These are phyloP conservation scores for Blastocystis sp. DNA, from an alignment of 352 stramenopile species.

Conservation along the genomic window DNA sequence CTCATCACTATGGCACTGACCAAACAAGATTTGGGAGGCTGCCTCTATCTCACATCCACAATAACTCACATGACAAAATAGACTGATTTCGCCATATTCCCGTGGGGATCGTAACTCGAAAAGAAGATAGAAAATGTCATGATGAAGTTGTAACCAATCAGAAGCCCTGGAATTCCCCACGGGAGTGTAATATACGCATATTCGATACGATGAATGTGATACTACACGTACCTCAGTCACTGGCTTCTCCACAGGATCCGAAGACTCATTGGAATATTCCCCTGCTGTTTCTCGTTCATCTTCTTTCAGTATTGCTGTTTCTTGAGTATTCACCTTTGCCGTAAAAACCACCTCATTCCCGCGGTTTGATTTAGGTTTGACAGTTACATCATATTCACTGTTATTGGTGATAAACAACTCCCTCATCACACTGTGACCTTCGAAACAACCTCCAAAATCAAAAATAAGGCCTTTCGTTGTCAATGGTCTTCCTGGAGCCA, in stretches of 20 bases:
- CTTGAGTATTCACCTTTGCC: background rate
- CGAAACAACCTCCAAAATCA: constrained; percentile 60
- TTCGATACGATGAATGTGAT: constrained; percentile 29
- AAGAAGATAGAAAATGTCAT: constrained; percentile 32
- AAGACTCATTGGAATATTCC: background rate
- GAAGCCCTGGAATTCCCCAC: background rate
- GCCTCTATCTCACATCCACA: background rate
- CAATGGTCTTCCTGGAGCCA: background rate
- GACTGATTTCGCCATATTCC: constrained; percentile 58
- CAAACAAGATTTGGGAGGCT: background rate
- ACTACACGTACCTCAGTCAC: background rate
- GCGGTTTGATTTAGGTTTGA: background rate
- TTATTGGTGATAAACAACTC: constrained; percentile 61
- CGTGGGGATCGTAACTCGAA: constrained; percentile 44
- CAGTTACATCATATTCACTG: constrained; percentile 13
- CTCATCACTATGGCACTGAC: background rate
- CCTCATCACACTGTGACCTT: background rate
- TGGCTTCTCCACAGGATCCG: background rate
- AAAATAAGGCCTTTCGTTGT: background rate
- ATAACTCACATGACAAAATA: constrained; percentile 6
- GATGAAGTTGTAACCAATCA: background rate
- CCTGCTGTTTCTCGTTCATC: background rate
- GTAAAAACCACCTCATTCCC: background rate
- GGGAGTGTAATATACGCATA: constrained; percentile 12
- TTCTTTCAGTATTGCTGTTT: background rate